Percentiles rank a stretch among this genome's conserved stretches.
Conservation (phyloP, 176 grass and related monocot species). For the Poa pratensis region DNA sequence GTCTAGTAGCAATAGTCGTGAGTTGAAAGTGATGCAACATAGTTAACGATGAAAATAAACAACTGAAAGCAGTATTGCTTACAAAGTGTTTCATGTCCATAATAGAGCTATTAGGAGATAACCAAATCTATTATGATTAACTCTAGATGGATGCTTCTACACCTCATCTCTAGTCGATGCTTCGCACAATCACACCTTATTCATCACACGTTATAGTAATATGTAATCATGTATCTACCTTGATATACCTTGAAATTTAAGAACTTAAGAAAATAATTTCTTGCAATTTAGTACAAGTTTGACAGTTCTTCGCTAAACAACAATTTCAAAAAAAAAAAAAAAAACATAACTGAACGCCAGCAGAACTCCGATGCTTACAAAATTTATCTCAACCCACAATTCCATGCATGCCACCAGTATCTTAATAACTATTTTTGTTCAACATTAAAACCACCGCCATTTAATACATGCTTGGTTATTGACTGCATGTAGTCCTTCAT, state of each 20-base stretch:
- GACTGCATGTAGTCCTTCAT: constrained; percentile 24
- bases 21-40: background rate
- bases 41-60: background rate
- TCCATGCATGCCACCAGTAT: background rate
- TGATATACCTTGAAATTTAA: background rate
- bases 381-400: constrained; percentile 14
- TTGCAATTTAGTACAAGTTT: background rate
- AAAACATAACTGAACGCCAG: background rate
- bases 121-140: background rate
- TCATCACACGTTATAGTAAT: background rate
- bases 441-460: background rate
- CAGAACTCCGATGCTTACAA: constrained; percentile 13
- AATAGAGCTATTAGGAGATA: background rate
- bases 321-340: background rate
- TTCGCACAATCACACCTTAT: background rate
- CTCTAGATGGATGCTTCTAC: background rate
- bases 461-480: constrained; percentile 11
- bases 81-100: background rate
- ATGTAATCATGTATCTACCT: background rate
- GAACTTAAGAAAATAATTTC: background rate
- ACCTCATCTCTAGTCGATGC: background rate
- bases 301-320: background rate
- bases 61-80: background rate
- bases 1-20: background rate
- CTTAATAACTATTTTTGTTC: constrained; percentile 18